Evolutionary conservation across 441 rosid species (phyloP).

Genomic region (Adansonia grandidieri): DNA sequence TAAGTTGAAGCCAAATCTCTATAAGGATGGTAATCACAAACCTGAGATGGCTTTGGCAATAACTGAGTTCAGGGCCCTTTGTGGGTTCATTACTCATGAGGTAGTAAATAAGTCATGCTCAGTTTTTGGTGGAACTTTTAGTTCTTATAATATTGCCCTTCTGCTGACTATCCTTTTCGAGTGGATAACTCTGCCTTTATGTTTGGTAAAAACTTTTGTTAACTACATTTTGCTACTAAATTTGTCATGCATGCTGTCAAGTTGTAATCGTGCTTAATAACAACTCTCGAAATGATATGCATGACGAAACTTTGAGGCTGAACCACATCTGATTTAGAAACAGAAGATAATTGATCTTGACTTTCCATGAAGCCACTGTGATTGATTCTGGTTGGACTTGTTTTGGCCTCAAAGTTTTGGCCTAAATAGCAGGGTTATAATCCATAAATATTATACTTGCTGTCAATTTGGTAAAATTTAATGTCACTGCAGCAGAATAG

Average conservation of each 20-base stretch:
- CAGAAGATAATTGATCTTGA: conserved; percentile 3
- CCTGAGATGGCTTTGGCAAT: conserved; percentile 99
- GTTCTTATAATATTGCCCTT: background rate
- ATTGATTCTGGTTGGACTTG: background rate
- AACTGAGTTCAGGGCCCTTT: conserved; percentile 39
- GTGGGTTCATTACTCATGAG: conserved; percentile 34
- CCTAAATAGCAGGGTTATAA: background rate
- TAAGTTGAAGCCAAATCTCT: conserved; percentile 66
- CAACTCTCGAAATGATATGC: background rate
- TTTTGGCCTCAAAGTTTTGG: background rate
- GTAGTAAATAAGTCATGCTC: conserved; percentile 40
- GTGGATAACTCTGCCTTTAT: background rate
- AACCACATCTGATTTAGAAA: background rate
- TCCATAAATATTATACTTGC: background rate
- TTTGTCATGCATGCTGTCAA: background rate
- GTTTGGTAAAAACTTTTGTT: conserved; percentile 1
- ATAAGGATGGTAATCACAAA: conserved; percentile 85
- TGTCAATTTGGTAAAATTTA: background rate
- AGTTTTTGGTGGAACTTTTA: background rate
- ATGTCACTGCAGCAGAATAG: background rate
- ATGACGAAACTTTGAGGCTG: background rate
- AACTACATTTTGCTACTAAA: background rate
- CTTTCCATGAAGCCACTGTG: background rate
- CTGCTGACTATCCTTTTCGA: background rate
- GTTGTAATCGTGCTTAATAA: background rate